A percentile compares a stretch with the other conserved stretches of the same genome.
Evolutionary conservation across 2,329 filamentous ascomycete species (phyloP).

Genomic region (Fusarium odoratissimum): DNA sequence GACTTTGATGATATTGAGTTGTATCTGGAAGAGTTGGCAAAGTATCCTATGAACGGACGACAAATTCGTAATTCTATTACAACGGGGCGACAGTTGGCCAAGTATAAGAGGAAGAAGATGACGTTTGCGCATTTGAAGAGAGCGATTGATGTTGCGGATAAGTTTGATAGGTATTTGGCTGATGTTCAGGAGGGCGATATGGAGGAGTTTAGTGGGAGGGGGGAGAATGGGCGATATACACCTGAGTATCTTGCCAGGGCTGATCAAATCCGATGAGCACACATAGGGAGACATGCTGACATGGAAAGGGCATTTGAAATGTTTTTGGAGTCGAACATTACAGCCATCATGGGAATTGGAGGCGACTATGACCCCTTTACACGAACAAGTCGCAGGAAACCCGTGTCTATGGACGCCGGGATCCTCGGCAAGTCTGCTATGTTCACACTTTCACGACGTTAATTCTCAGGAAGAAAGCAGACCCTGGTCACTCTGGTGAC

Average conservation of each 20-base stretch:
- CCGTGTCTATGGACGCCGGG: too few species aligned
- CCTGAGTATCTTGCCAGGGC: neutral
- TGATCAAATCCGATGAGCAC: neutral
- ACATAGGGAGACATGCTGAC: neutral
- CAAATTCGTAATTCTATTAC: conserved; percentile 25
- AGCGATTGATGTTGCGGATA: conserved; percentile 2
- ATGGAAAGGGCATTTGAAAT: too few species aligned
- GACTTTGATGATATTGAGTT: neutral
- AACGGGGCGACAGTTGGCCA: conserved; percentile 6
- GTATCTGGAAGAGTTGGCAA: neutral
- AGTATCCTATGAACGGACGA: conserved; percentile 6
- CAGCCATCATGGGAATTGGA: neutral
- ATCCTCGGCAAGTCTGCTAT: neutral
- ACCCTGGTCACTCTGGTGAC: neutral
- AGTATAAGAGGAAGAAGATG: conserved; percentile 6
- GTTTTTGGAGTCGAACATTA: neutral
- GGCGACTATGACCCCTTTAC: neutral
- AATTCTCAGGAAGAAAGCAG: too few species aligned
- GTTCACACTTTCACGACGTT: too few species aligned
- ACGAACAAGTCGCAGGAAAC: neutral
- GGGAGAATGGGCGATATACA: neutral
- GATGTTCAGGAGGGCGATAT: conserved; percentile 10
- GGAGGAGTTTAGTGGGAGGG: neutral
- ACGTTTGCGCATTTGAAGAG: conserved; percentile 4
- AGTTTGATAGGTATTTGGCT: conserved; percentile 19